phyloP scores from a whole-genome alignment of 495 filamentous ascomycete genomes.

The Pyrenula massariospora region DNA sequence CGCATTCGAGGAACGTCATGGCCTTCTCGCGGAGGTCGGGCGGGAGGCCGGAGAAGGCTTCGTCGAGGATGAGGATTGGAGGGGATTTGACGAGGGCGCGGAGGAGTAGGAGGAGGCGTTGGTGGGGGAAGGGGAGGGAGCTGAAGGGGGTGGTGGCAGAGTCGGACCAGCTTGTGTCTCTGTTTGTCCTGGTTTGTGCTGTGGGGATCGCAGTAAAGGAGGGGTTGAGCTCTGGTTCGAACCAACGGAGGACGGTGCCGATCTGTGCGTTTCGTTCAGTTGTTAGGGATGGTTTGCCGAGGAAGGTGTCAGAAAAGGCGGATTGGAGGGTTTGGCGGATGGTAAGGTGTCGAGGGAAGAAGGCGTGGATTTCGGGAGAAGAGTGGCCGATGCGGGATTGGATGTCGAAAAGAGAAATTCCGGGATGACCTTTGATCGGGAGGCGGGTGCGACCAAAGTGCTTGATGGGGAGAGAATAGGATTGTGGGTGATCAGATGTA shows the following conservation, averaged over 20 bases:
- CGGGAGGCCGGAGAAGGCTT: constrained; percentile 86
- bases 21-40: constrained; percentile 73
- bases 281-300: constrained; percentile 51
- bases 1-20: constrained; percentile 58
- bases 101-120: constrained; percentile 76
- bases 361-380: constrained; percentile 83
- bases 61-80: constrained; percentile 84
- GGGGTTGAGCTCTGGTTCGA: constrained; percentile 62
- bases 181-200: neutral
- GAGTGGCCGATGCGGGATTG: constrained; percentile 85
- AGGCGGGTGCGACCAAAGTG: constrained; percentile 75
- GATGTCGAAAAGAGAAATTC: constrained; percentile 83
- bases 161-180: neutral
- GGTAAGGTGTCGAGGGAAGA: constrained; percentile 73
- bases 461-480: constrained; percentile 77
- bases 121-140: constrained; percentile 61
- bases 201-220: constrained; percentile 2
- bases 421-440: constrained; percentile 56
- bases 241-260: constrained; percentile 57
- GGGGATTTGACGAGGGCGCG: constrained; percentile 72
- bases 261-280: constrained; percentile 41
- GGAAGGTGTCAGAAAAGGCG: constrained; percentile 83
- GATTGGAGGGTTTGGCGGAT: constrained; percentile 66
- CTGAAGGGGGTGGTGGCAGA: constrained; percentile 46
- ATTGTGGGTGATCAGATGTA: constrained; percentile 89